Evolutionary conservation across 1,284 basidiomycete species (phyloP), one percentile per base, ranked within the genome.

Genomic region (Clitocybe nebularis): DNA sequence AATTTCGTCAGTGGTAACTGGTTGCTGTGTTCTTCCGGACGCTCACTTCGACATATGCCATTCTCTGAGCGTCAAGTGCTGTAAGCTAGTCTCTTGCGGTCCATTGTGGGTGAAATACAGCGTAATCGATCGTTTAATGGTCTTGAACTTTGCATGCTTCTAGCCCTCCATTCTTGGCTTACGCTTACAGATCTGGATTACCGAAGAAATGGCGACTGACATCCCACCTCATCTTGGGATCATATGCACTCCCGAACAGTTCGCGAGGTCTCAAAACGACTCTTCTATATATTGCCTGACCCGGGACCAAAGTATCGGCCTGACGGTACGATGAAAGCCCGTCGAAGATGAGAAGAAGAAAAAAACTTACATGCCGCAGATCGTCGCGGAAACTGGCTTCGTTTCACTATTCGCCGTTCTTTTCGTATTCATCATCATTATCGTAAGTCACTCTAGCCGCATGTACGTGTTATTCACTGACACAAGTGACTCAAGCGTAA

Each of bases 371-470:
- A 6, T 14, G 17, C 19, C 19, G 30, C 32, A 64, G 60, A 28
- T 60, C 26, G 47, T 57, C 3, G 45, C 56, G 16, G 57, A 59
- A 45, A 49, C 54, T 16, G 57, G 57, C 19, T 45, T 61, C 17
- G 39, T 61, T 16, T 63, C 62, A n/a, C 40, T 59, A 5, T 24
- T 58, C 22, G 55, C 61, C 14, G 52, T 61, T 4, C 32, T 55
- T 9, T 53, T 43, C 11, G 54, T 61, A 3, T 59, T 61, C 47
- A 41, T 32, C 3, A 47, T 59, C 4, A 59, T 64, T 13, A 36
- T 54, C 33, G 61, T 61, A 40, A 48, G 59, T 48, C 8, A 19
- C 6, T 16, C 14, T 8, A 29, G 26, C 19, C 9, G 5, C n/a
- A 17, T 32, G 17, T 2, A 6, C 24, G 14, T 28, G 13, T 25